phyloP scores from a whole-genome alignment of 345 rosid species.

The Eucalyptus regnans region DNA sequence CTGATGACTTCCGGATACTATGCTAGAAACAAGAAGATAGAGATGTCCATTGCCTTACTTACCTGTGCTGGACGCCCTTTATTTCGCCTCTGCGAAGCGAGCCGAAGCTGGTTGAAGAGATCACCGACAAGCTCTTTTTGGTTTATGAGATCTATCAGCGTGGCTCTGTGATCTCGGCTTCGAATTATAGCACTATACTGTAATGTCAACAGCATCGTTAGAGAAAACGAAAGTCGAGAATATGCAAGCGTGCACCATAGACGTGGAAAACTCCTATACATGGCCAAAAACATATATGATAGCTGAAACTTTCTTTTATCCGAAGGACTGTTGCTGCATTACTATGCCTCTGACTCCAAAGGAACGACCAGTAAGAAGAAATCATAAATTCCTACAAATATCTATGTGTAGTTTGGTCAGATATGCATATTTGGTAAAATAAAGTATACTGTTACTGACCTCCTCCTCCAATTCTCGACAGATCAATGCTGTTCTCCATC shows the following conservation, averaged over 20 bases:
- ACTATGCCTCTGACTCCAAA: not conserved
- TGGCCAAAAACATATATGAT: not conserved
- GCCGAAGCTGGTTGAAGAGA: constrained; percentile 86
- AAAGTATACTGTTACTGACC: constrained; percentile 21
- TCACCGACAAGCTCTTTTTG: constrained; percentile 85
- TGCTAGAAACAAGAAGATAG: not conserved
- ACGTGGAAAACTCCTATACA: not conserved
- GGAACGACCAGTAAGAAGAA: not conserved
- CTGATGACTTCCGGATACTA: not conserved
- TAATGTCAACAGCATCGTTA: not conserved
- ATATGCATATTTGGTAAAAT: not conserved
- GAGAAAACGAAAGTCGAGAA: not conserved
- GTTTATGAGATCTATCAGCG: constrained; percentile 69
- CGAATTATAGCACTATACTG: constrained; percentile 76
- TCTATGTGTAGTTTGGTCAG: not conserved
- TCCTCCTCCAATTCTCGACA: constrained; percentile 93
- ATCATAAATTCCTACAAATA: not conserved
- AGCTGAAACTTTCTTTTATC: not conserved
- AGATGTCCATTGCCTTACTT: not conserved
- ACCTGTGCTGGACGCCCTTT: constrained; percentile 88
- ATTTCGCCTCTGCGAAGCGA: constrained; percentile 70
- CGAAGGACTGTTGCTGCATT: not conserved
- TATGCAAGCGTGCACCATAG: not conserved
- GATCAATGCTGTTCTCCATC: constrained; percentile 89
- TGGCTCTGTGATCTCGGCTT: constrained; percentile 52